Base-by-base conservation (phyloP, 495 filamentous ascomycete genomes). In the Penicillium cosmopolitanum region DNA sequence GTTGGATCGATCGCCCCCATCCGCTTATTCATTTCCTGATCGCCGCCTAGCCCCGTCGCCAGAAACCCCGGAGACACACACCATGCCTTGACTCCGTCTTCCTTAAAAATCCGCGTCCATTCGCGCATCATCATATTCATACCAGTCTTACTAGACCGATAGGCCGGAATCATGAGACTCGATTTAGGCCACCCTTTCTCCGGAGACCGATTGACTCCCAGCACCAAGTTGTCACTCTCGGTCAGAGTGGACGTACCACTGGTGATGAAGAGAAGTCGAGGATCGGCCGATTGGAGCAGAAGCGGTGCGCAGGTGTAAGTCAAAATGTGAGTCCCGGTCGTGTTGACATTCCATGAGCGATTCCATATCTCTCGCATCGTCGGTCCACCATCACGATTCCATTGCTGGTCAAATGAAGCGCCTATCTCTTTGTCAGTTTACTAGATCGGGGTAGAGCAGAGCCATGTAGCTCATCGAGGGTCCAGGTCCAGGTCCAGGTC, bases 101-200 rank as follows among this genome's bases (percentile, higher is more conserved):
- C 75, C 56, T 74, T 73, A 51, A 89, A 65, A 8, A 76, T 62
- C 7, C 77, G 70, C 21, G 60, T 25, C 85, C 84, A 89, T 54
- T 84, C 80, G 34, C 78, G 73, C 84, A 88, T 85, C 70, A 87
- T 36, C 86, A 88, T 89, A 57, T 89, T 88, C 63, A 89, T 56
- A 8, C 80, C 86, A 0, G 84, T 79, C 73, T 89, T 89, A 28
- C 73, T 66, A 51, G 70, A 72, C 9, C 84, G 77, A 61, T 89
- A 88, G 3, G 74, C 70, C 0, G 68, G 55, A 3, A 74, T 54
- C 15, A 15, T 36, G 33, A 47, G 21, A 12, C 15, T 54, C 0
- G 52, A 50, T 60, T 81, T 82, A 18, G 78, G 78, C 75, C 82
- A 85, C 3, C 83, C 84, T 15, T 72, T 71, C 0, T 67, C 56